Conservation (phyloP, 495 filamentous ascomycete genomes). For the Parachaetomium inaequale region DNA sequence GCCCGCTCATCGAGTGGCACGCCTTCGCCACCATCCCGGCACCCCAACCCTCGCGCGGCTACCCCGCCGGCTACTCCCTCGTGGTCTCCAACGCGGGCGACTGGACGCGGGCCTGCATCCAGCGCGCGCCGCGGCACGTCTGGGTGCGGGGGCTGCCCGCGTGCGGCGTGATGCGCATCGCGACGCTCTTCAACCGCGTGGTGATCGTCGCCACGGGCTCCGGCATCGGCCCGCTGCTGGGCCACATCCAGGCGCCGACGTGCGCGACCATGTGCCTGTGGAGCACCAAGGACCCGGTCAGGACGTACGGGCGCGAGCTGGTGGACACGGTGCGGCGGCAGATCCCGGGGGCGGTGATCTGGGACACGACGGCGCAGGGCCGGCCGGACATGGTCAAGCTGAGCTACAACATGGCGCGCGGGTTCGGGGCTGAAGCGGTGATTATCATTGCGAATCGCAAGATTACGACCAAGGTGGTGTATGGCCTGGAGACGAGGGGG, state of each 20-base stretch:
- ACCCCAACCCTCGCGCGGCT: slow-evolving; percentile 19
- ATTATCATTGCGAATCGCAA: slow-evolving; percentile 64
- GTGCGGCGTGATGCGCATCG: slow-evolving; percentile 60
- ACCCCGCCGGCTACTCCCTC: slow-evolving; percentile 51
- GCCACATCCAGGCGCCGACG: slow-evolving; percentile 31
- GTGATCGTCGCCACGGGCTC: slow-evolving; percentile 69
- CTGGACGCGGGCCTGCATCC: slow-evolving; percentile 59
- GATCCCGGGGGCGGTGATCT: slow-evolving; percentile 38
- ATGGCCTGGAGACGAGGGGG: slow-evolving; percentile 60
- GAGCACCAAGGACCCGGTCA: slow-evolving; percentile 38
- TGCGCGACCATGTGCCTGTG: slow-evolving; percentile 37
- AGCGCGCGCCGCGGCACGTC: slow-evolving; percentile 48
- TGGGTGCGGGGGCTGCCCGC: slow-evolving; percentile 52
- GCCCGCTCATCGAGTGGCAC: slow-evolving; percentile 66
- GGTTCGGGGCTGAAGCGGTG: slow-evolving; percentile 61
- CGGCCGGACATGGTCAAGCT: slow-evolving; percentile 45
- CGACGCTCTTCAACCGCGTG: slow-evolving; percentile 58
- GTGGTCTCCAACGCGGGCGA: slow-evolving; percentile 68
- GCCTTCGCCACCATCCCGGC: slow-evolving; percentile 63
- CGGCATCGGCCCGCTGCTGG: slow-evolving; percentile 61
- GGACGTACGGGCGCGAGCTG: slow-evolving; percentile 40
- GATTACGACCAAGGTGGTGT: slow-evolving; percentile 60
- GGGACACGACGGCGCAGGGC: slow-evolving; percentile 38
- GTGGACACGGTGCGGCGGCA: slow-evolving; percentile 33
- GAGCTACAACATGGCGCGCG: slow-evolving; percentile 49